Evolutionary conservation across 73 alveolate species (phyloP), one percentile per base, ranked within the genome.

Genomic region (Stentor roeselii): DNA sequence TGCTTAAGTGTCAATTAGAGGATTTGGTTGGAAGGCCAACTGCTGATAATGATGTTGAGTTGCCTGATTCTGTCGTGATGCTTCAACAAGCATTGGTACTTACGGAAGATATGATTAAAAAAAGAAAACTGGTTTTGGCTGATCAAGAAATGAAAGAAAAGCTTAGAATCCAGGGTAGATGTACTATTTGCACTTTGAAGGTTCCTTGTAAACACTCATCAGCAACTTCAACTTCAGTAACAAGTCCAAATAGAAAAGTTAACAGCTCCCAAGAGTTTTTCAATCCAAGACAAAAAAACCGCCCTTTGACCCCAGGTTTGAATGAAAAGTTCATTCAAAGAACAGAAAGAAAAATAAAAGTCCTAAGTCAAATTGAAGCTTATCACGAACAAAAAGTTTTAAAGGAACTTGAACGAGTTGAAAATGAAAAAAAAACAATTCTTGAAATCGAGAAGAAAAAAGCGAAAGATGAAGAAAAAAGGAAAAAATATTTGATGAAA

Each of bases 141-240:
- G 92, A 86, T 34, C 77, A 38, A 4, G 80, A 76, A 15, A 67
- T 90, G 90, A 90, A 87, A 59, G 92, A 89, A 36, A 14, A 74
- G 3, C 41, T 90, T 6, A 89, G 41, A 3, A 59, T 30, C 3
- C 41, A 89, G 32, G 78, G 90, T 3, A 86, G 95, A 59, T 89
- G 95, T 78, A 88, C 90, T 3, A 89, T 78, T 41, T 89, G 95
- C 75, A 86, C 95, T 2, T 76, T 89, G 15, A 41, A 78, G 40
- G 89, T 89, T 27, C 95, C 95, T 59, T 89, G 95, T 82, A 86
- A 86, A 58, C 95, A 89, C 82, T 86, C 50, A 39, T 4, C 36
- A 34, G n/a, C 74, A 11, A 6, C 67, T 59, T 31, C 74, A 58
- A 58, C 15, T 58, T 58, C 74, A n/a, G 2, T 21, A 58, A 31